phyloP scores from a whole-genome alignment of 1,284 basidiomycete genomes.

The Hymenochaete sp. region DNA sequence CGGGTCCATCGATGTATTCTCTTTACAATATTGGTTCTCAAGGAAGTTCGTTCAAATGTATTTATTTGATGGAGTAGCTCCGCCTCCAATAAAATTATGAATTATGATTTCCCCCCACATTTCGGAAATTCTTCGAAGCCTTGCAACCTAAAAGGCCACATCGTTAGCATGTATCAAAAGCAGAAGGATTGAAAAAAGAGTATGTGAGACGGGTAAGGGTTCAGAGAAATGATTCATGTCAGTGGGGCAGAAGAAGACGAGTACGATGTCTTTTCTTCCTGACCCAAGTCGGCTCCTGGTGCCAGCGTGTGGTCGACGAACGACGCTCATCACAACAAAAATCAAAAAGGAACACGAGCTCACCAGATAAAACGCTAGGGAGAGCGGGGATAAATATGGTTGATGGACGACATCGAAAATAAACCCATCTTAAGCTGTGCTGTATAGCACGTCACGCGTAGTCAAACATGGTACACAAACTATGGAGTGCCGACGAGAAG shows the following conservation, averaged over 20 bases:
- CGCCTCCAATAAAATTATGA: no score
- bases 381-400: no score
- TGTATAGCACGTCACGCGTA: no score
- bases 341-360: no score
- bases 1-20: background rate
- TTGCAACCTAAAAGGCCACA: background rate
- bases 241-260: background rate
- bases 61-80: no score
- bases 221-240: constrained; percentile 4
- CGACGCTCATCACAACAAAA: constrained; percentile 6
- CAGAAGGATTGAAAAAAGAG: background rate
- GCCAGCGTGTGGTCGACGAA: constrained; percentile 3
- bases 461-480: no score
- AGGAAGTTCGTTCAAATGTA: no score
- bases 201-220: background rate
- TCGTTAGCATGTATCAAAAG: background rate
- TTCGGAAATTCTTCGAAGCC: background rate
- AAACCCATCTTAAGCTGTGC: no score
- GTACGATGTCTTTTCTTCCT: constrained; percentile 1
- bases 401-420: no score
- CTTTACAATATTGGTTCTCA: no score
- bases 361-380: no score
- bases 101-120: background rate
- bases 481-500: no score
- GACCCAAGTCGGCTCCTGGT: constrained; percentile 4